Conservation (phyloP, 1,284 basidiomycete genomes). For the Phylloboletellus chloephorus region DNA sequence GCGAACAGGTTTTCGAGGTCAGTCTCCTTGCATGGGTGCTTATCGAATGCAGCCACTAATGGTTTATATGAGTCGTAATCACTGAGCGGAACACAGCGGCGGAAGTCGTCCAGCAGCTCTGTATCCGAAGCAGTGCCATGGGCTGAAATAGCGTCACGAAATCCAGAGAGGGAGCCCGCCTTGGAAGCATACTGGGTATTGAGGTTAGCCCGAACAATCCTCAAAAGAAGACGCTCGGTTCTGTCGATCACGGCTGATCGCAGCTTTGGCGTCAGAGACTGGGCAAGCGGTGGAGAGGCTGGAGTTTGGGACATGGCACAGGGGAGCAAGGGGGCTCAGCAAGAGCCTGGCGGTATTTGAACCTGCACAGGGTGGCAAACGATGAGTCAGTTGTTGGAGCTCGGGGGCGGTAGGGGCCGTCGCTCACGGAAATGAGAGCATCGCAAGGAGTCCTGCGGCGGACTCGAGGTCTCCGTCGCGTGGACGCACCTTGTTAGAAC, state of each 20-base stretch:
- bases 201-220: constrained; percentile 6
- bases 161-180: background rate
- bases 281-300: too few relatives aligned
- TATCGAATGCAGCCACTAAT: constrained; percentile 10
- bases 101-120: constrained; percentile 2
- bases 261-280: background rate
- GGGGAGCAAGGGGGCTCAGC: too few relatives aligned
- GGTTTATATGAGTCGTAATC: constrained; percentile 13
- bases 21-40: constrained; percentile 8
- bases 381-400: too few relatives aligned
- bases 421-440: too few relatives aligned
- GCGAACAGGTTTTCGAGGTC: constrained; percentile 15
- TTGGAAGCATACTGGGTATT: constrained; percentile 8
- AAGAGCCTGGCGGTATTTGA: too few relatives aligned
- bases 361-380: too few relatives aligned
- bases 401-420: too few relatives aligned
- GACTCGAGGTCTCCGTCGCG: too few relatives aligned
- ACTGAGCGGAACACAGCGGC: constrained; percentile 8
- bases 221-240: background rate
- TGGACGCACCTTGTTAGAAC: too few relatives aligned
- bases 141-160: constrained; percentile 3
- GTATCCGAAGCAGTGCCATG: background rate
- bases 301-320: too few relatives aligned
- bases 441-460: too few relatives aligned
- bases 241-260: background rate